Conservation (phyloP, 768 basidiomycete genomes). For the Artomyces pyxidatus region DNA sequence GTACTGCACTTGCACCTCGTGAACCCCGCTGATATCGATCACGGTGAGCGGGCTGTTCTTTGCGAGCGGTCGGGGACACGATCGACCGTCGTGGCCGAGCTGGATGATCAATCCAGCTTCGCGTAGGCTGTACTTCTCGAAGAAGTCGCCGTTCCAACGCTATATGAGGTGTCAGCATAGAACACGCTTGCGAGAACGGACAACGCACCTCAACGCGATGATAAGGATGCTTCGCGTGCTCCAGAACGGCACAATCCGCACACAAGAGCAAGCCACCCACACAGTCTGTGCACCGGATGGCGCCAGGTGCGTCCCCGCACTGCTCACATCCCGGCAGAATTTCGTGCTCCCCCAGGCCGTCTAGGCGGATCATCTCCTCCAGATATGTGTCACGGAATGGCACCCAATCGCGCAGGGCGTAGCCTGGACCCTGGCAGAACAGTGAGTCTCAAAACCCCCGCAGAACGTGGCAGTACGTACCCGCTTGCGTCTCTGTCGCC, state of each 20-base stretch:
- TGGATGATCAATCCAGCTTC: not conserved
- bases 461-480: not conserved
- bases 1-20: not conserved
- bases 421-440: not conserved
- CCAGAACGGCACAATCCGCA: not conserved
- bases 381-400: not conserved
- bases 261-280: not conserved
- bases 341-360: not conserved
- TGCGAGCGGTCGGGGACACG: not conserved
- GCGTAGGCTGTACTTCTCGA: not conserved
- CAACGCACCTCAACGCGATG: not conserved
- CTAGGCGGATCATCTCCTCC: not conserved
- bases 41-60: not conserved
- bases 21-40: not conserved
- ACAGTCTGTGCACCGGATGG: not conserved
- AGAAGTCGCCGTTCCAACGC: not conserved
- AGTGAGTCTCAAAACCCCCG: not conserved
- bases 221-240: not conserved
- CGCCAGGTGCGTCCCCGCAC: no score
- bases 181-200: not conserved
- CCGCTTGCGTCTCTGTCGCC: not conserved
- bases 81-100: not conserved
- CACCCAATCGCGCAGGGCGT: not conserved
- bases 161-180: not conserved
- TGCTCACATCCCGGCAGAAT: not conserved